These are phyloP conservation scores for Cephaloascus albidus DNA, from an alignment of 805 yeast genomes.

Conservation along the genomic window DNA sequence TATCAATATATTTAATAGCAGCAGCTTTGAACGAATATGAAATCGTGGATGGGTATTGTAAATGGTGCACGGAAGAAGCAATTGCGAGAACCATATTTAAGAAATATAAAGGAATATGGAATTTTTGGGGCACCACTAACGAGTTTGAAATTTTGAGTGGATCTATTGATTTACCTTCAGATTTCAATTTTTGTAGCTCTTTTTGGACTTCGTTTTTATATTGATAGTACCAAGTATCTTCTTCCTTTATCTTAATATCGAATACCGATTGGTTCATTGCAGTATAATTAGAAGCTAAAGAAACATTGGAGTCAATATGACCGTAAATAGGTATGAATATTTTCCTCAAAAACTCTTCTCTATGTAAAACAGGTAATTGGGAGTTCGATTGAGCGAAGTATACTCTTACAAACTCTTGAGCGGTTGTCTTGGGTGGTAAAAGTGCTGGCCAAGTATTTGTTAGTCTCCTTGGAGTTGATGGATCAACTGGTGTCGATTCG, in stretches of 20 bases:
- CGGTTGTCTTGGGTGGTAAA: conserved; percentile 63
- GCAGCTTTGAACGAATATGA: conserved; percentile 65
- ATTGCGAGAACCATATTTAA: conserved; percentile 73
- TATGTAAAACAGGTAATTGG: conserved; percentile 75
- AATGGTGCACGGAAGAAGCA: conserved; percentile 64
- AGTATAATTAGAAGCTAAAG: conserved; percentile 53
- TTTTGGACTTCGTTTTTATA: conserved; percentile 25
- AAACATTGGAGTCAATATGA: conserved; percentile 36
- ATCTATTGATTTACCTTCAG: conserved; percentile 11
- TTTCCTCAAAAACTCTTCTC: conserved; percentile 60
- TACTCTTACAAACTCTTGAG: conserved; percentile 52
- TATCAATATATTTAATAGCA: conserved; percentile 50
- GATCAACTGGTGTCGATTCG: conserved; percentile 8
- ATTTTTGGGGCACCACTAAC: conserved; percentile 35
- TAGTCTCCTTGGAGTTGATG: conserved; percentile 9
- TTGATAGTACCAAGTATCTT: conserved; percentile 38
- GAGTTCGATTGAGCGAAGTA: conserved; percentile 77
- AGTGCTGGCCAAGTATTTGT: conserved; percentile 28
- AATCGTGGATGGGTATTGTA: conserved; percentile 54
- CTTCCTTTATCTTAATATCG: conserved; percentile 11
- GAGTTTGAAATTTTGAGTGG: conserved; percentile 22
- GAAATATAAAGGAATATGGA: conserved; percentile 54
- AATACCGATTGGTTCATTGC: conserved; percentile 25
- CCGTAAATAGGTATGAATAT: conserved; percentile 82
- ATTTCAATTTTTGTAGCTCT: conserved; percentile 7